Evolutionary conservation across 176 grass and related monocot species (phyloP), one percentile per base, ranked within the genome.

Genomic region (Melocanna baccifera): DNA sequence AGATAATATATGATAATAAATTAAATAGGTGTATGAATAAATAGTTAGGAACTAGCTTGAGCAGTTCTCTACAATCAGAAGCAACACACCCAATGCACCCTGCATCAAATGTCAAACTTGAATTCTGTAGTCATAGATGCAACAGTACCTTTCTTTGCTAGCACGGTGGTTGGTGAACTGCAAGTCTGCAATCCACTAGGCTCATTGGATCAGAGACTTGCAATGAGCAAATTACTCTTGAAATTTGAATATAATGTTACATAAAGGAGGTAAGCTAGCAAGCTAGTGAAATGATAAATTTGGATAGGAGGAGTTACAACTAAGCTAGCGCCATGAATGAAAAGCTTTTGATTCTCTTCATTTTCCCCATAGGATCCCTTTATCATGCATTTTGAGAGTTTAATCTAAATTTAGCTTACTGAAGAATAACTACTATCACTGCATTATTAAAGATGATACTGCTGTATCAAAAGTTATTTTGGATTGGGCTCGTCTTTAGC

Each of bases 11-110:
- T n/a, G n/a, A n/a, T n/a, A n/a, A n/a, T n/a, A n/a, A n/a, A n/a
- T n/a, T n/a, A n/a, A n/a, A n/a, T n/a, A n/a, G n/a, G n/a, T n/a
- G n/a, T n/a, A n/a, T n/a, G n/a, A n/a, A n/a, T n/a, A n/a, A n/a
- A 89, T 88, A 13, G 78, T 70, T 34, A 98, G 93, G 72, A 88
- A 84, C 81, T 95, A 86, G 62, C 81, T 93, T 52, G 96, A 95
- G 81, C 86, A 98, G 85, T 92, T 98, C 74, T 94, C 93, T 87
- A 98, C 92, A 59, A 95, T 76, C 39, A 98, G 76, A 48, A 98
- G 89, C 25, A 91, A 46, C 42, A 94, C 64, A 10, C 81, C 84
- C 75, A 98, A 80, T 51, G 75, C 59, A 73, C 91, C 83, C 96
- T 98, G 67, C 84, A 72, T 71, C 37, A 51, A 76, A 62, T 36